Evolutionary conservation across 1,284 basidiomycete genomes (phyloP), one percentile per base, ranked within the genome.

Genomic region (Dichomitus squalens): DNA sequence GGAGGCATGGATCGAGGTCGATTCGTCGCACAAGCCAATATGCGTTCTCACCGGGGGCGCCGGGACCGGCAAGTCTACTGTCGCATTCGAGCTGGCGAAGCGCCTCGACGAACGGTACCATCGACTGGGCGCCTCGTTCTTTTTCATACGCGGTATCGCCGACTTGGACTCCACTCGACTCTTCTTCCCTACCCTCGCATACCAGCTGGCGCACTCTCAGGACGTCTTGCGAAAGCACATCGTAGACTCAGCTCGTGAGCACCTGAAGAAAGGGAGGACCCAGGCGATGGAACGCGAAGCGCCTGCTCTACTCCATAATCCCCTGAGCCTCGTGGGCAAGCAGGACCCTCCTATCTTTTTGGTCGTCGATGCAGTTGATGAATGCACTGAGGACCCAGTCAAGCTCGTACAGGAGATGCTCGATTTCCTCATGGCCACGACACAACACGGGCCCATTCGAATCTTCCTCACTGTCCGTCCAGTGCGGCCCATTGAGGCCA

Each of bases 21-120:
- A 34, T 5, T 29, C 33, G 7, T 11, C 18, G 25, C n/a, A 47
- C 27, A 34, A 38, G 23, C 16, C 50, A 9, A 44, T 52, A 44
- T 52, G 50, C 18, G 34, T 60, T 20, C 49, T 64, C 41, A 54
- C 43, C n/a, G 62, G 62, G 4, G 33, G 39, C 16, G 53, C 57
- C 4, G 62, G 62, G 9, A 57, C 57, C 3, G 62, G 62, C n/a
- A 64, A 64, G 33, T 59, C 59, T 0, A 55, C 59, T 0, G 50
- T 64, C 23, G 59, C 59, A 8, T 52, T 49, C 21, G 54, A 58
- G 18, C 20, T 57, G 8, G 62, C 62, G 4, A 29, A 36, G 11
- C 51, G 58, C n/a, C 29, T 59, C 3, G 50, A 59, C 11, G 2
- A 44, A 5, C 48, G 14, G 7, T n/a, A 41, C 14, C 33, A 49